Evolutionary conservation across 768 basidiomycete species (phyloP).

Genomic region (Mycena kentingensis): DNA sequence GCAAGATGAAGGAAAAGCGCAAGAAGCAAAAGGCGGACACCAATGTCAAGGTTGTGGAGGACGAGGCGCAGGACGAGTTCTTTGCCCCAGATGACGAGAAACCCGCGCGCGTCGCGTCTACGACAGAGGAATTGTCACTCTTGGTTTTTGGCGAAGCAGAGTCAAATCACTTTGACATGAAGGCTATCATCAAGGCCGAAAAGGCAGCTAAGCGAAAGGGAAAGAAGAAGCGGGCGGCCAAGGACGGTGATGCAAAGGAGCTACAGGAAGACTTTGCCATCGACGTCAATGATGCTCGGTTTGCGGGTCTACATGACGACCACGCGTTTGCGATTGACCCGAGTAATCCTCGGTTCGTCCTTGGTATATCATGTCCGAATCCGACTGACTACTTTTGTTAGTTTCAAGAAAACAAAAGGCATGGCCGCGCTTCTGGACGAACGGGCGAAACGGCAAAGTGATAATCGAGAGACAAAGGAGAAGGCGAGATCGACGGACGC

Average conservation of each 20-base stretch:
- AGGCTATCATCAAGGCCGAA: conserved; percentile 84
- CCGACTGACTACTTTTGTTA: conserved; percentile 33
- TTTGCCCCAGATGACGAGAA: conserved; percentile 62
- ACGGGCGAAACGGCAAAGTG: conserved; percentile 65
- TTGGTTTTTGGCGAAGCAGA: conserved; percentile 62
- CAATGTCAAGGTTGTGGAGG: conserved; percentile 23
- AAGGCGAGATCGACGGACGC: conserved; percentile 18
- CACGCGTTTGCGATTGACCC: conserved; percentile 95
- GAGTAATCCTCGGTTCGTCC: conserved; percentile 85
- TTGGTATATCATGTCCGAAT: neutral
- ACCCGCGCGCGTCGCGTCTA: conserved; percentile 42
- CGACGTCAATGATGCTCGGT: conserved; percentile 85
- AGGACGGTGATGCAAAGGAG: conserved; percentile 56
- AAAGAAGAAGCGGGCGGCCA: conserved; percentile 45
- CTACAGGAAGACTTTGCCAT: conserved; percentile 81
- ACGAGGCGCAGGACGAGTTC: conserved; percentile 65
- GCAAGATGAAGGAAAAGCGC: conserved; percentile 88
- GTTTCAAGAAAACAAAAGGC: conserved; percentile 90
- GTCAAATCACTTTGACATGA: conserved; percentile 86
- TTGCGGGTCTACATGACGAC: conserved; percentile 85
- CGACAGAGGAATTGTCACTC: conserved; percentile 66
- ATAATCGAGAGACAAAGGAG: conserved; percentile 27
- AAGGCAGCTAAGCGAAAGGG: conserved; percentile 56
- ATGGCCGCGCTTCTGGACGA: conserved; percentile 88
- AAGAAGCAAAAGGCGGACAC: conserved; percentile 74